Evolutionary conservation across 208 protist species (phyloP).

Genomic region (Tetramitus jugosus): DNA sequence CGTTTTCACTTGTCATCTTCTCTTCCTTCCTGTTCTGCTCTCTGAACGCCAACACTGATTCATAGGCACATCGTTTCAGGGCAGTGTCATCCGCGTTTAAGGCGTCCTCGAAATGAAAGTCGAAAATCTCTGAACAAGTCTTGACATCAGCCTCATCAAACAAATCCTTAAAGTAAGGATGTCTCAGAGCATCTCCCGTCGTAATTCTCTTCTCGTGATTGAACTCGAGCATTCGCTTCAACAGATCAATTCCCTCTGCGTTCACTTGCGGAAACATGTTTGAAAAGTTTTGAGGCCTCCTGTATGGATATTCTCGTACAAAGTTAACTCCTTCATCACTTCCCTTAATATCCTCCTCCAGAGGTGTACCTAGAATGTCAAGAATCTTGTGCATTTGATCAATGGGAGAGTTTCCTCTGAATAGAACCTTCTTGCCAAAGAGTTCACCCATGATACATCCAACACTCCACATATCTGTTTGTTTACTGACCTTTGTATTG

Average conservation of each 20-base stretch:
- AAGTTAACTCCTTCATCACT: neutral
- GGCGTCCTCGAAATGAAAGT: constrained; percentile 19
- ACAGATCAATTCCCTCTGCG: constrained; percentile 50
- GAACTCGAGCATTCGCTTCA: constrained; percentile 37
- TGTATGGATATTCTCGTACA: constrained; percentile 19
- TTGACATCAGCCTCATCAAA: constrained; percentile 4
- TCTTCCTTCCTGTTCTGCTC: too few species aligned
- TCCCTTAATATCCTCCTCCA: constrained; percentile 70
- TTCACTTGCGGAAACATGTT: constrained; percentile 78
- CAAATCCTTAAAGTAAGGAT: constrained; percentile 32
- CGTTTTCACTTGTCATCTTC: too few species aligned
- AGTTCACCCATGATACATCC: constrained; percentile 79
- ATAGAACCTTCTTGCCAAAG: constrained; percentile 68
- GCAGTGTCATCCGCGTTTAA: too few species aligned
- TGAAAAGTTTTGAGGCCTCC: constrained; percentile 43
- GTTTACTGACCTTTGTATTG: constrained; percentile 14
- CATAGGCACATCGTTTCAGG: too few species aligned
- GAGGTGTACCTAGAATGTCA: constrained; percentile 78
- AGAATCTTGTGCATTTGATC: constrained; percentile 95
- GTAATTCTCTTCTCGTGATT: constrained; percentile 34
- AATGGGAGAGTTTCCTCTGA: constrained; percentile 82
- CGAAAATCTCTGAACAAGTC: neutral
- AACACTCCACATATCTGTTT: constrained; percentile 79
- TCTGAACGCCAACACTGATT: too few species aligned
- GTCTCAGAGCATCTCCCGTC: constrained; percentile 31